Conservation (phyloP, 768 basidiomycete genomes). For the Candolleomyces aberdarensis region DNA sequence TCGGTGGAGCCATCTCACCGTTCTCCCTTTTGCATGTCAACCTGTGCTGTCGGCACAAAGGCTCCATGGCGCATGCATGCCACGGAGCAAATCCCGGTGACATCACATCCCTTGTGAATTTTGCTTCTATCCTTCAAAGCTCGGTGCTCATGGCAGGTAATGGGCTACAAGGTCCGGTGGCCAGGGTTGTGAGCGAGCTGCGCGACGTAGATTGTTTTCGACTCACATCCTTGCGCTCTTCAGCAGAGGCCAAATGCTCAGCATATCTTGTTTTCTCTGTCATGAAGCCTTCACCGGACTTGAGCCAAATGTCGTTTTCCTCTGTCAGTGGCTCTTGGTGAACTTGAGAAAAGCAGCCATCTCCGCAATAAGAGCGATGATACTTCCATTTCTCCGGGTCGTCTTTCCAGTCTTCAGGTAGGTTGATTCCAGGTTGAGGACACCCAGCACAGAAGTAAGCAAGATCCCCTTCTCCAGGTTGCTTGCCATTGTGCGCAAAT, state of each 20-base stretch:
- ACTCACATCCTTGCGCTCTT: not conserved
- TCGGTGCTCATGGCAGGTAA: constrained; percentile 7
- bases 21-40: constrained; percentile 24
- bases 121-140: constrained; percentile 3
- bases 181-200: not conserved
- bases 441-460: too few species aligned
- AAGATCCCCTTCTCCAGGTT: constrained; percentile 1
- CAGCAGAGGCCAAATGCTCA: not conserved
- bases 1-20: too few species aligned
- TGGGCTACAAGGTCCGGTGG: not conserved
- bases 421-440: too few species aligned
- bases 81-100: constrained; percentile 14
- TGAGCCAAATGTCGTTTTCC: too few species aligned
- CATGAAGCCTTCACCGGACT: too few species aligned
- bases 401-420: too few species aligned
- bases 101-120: not conserved
- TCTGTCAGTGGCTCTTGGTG: too few species aligned
- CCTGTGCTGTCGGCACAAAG: constrained; percentile 17
- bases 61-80: too few species aligned
- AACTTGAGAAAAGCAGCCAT: too few species aligned
- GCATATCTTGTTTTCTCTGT: too few species aligned
- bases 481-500: not conserved
- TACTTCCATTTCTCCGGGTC: too few species aligned
- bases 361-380: too few species aligned
- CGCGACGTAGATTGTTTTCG: not conserved